Evolutionary conservation across 208 protist species (phyloP), one percentile per base, ranked within the genome.

Genomic region (Wallacemonas sp.): DNA sequence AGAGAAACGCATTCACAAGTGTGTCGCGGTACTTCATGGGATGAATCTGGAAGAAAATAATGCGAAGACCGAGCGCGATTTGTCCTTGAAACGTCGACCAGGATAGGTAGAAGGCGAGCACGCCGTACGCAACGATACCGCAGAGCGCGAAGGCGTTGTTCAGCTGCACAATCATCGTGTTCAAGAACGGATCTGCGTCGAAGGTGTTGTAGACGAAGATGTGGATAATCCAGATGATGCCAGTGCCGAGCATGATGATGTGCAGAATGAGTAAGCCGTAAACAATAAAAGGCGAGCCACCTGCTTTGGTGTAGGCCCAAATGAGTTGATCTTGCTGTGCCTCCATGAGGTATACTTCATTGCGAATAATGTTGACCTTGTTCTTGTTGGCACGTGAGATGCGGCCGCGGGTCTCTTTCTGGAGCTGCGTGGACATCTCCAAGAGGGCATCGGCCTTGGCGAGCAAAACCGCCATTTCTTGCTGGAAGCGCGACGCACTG

Each of bases 1-100:
- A 98, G 0, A 98, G 67, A 49, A 98, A 98, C 24, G 92, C 73
- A 70, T 97, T 97, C 72, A 98, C 93, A 38, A 98, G 82, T 8
- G 97, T 98, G 53, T 77, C 91, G 26, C 88, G 86, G 38, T 91
- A 39, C 67, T 93, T 90, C 85, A 97, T 94, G 0, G 91, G 91
- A 61, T 97, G 81, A 22, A 97, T 89, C 49, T 86, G 79, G 62
- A 96, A 93, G 49, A 94, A 78, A 30, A 96, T 54, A 45, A 96
- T 68, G 54, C 85, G 82, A 12, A 93, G 72, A 11, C 95, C 96
- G 41, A 98, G 80, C 54, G 93, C 91, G 38, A 97, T 88, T 42
- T 91, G 94, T 21, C 96, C 96, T 55, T 98, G 91, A 41, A 98
- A 80, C 0, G 85, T 83, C 27, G 84, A 84, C 81, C 92, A 94